These are phyloP conservation scores for Ustilago esculenta DNA, from an alignment of 1,284 basidiomycete genomes.

Conservation along the genomic window DNA sequence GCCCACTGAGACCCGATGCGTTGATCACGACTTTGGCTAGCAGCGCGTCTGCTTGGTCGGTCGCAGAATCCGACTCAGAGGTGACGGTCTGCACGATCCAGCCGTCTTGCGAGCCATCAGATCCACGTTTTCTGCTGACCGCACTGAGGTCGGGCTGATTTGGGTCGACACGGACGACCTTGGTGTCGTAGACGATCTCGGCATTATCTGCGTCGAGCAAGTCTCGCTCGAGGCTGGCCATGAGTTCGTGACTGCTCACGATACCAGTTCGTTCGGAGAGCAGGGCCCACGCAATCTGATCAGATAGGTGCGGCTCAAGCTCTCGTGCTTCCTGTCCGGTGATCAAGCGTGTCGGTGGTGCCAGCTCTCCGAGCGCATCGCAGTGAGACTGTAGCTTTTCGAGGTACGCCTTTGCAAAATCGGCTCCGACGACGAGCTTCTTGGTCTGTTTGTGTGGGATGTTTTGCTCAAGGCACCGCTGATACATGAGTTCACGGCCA, in stretches of 20 bases:
- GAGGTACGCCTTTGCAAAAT: slow-evolving; percentile 45
- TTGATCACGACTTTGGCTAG: slow-evolving; percentile 87
- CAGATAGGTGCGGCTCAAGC: slow-evolving; percentile 83
- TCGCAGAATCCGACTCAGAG: slow-evolving; percentile 30
- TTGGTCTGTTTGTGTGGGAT: slow-evolving; percentile 81
- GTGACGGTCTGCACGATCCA: slow-evolving; percentile 72
- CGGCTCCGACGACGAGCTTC: slow-evolving; percentile 71
- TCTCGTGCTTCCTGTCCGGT: slow-evolving; percentile 77
- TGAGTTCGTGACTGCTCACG: slow-evolving; percentile 81
- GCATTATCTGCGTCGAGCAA: slow-evolving; percentile 78
- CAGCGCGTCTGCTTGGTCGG: slow-evolving; percentile 74
- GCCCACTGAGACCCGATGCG: slow-evolving; percentile 79
- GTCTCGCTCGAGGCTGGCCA: slow-evolving; percentile 81
- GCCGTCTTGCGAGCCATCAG: slow-evolving; percentile 66
- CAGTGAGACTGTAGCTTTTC: slow-evolving; percentile 50
- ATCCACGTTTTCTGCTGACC: slow-evolving; percentile 37
- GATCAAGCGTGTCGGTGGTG: slow-evolving; percentile 72
- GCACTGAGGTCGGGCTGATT: slow-evolving; percentile 20
- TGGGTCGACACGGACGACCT: slow-evolving; percentile 88
- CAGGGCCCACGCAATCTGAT: slow-evolving; percentile 77
- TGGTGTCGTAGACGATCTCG: slow-evolving; percentile 82
- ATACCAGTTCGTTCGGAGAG: slow-evolving; percentile 90
- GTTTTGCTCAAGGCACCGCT: slow-evolving; percentile 75
- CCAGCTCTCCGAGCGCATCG: slow-evolving; percentile 65
- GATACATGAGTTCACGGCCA: slow-evolving; percentile 85